Evolutionary conservation across 371 early-diverging fungal genomes (phyloP).

Genomic region (Mucor mucedo): DNA sequence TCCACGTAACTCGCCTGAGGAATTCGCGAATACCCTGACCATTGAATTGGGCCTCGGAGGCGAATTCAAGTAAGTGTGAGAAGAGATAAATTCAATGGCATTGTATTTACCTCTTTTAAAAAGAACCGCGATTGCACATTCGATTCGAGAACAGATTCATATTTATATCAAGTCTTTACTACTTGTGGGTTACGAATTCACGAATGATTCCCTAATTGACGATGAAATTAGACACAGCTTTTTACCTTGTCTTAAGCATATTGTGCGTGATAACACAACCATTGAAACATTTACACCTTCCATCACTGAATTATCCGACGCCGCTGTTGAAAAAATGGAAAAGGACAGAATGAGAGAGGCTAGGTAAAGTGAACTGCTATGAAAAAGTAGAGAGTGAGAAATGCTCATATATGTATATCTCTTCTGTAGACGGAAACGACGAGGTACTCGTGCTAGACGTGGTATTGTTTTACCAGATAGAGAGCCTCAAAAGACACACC

Average conservation of each 20-base stretch:
- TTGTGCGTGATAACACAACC: conserved; percentile 55
- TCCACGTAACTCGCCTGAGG: conserved; percentile 75
- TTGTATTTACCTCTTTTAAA: neutral
- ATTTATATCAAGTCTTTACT: conserved; percentile 81
- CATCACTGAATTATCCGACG: conserved; percentile 69
- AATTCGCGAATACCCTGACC: conserved; percentile 72
- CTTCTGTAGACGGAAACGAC: conserved; percentile 69
- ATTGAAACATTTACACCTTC: conserved; percentile 69
- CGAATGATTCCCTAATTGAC: conserved; percentile 68
- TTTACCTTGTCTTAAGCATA: conserved; percentile 64
- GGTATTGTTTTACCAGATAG: conserved; percentile 69
- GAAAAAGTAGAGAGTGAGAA: too few species aligned
- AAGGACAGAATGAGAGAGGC: conserved; percentile 77
- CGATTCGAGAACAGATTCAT: conserved; percentile 93
- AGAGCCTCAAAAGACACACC: conserved; percentile 55
- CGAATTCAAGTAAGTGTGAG: conserved; percentile 71
- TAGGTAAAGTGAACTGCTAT: conserved; percentile 25
- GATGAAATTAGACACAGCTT: conserved; percentile 75
- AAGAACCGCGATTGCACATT: conserved; percentile 89
- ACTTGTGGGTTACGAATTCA: conserved; percentile 80
- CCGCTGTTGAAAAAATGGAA: conserved; percentile 80
- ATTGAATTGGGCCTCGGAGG: conserved; percentile 73
- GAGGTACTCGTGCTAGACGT: conserved; percentile 74
- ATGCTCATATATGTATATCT: neutral
- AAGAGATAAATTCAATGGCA: neutral